phyloP scores from a whole-genome alignment of 805 yeast genomes.

The Yamadazyma kitorensis region DNA sequence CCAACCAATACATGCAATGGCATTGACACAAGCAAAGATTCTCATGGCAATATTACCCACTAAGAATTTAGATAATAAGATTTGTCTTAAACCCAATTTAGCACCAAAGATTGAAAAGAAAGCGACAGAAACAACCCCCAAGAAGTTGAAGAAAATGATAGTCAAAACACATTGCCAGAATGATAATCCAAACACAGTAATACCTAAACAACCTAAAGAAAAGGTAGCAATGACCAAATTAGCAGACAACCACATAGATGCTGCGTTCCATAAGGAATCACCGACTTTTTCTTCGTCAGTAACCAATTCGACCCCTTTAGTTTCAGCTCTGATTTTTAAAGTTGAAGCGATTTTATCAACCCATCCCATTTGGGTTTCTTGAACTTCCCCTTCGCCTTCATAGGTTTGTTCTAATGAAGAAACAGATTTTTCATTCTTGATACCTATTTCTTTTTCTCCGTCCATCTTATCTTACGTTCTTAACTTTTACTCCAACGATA shows the following conservation, averaged over 20 bases:
- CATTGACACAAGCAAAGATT: constrained; percentile 25
- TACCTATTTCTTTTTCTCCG: constrained; percentile 1
- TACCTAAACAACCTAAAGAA: constrained; percentile 35
- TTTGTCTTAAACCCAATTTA: constrained; percentile 39
- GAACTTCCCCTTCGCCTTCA: constrained; percentile 2
- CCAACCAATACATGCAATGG: constrained; percentile 34
- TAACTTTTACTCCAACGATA: too few relatives aligned
- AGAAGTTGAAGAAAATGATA: constrained; percentile 30
- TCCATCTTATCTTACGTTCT: too few relatives aligned
- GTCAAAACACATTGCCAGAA: constrained; percentile 30
- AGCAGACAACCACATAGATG: constrained; percentile 33
- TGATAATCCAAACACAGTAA: constrained; percentile 29
- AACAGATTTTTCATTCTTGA: constrained; percentile 1
- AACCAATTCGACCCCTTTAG: constrained; percentile 75
- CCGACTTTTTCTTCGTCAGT: constrained; percentile 75
- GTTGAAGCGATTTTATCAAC: constrained; percentile 27
- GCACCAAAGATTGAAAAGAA: constrained; percentile 36
- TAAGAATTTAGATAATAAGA: constrained; percentile 27
- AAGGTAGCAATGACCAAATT: constrained; percentile 36
- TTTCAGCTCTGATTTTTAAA: constrained; percentile 40
- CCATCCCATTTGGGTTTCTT: constrained; percentile 16
- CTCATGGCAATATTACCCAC: constrained; percentile 32
- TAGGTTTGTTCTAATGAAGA: constrained; percentile 1
- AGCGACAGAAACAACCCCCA: constrained; percentile 39
- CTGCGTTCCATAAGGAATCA: constrained; percentile 61